Conservation (phyloP, 352 stramenopile species). For the Globisporangium echinulatum region DNA sequence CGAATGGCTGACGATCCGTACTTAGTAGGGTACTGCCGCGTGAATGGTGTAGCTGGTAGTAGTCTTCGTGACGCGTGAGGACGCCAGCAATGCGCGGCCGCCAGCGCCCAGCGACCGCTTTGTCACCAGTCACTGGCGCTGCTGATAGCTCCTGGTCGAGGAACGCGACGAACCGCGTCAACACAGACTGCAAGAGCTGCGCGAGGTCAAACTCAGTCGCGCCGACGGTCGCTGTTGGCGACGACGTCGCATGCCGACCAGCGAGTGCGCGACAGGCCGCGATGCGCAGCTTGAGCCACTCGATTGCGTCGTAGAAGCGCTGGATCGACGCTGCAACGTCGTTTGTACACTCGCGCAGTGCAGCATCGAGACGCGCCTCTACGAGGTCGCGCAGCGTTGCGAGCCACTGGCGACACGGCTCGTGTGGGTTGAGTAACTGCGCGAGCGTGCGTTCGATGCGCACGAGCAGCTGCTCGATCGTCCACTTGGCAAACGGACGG, state of each 20-base stretch:
- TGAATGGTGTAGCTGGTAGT: conserved; percentile 25
- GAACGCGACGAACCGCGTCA: conserved; percentile 22
- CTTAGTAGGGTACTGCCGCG: not conserved
- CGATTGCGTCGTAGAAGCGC: conserved; percentile 29
- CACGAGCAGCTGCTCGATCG: conserved; percentile 33
- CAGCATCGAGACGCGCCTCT: conserved; percentile 16
- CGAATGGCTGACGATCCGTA: conserved; percentile 17
- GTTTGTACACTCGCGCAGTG: conserved; percentile 4
- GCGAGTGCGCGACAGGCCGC: conserved; percentile 13
- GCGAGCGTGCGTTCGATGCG: conserved; percentile 26
- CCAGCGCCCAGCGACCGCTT: conserved; percentile 12
- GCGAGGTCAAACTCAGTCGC: conserved; percentile 46
- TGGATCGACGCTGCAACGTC: conserved; percentile 22
- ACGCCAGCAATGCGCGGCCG: conserved; percentile 14
- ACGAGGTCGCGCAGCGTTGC: conserved; percentile 28
- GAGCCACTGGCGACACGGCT: conserved; percentile 20
- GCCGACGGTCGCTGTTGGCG: conserved; percentile 16
- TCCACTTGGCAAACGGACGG: conserved; percentile 35
- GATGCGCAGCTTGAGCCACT: conserved; percentile 45
- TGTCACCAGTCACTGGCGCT: not conserved
- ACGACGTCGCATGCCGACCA: not conserved
- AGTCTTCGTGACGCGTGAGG: conserved; percentile 23
- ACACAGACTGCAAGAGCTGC: conserved; percentile 35
- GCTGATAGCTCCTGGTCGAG: not conserved
- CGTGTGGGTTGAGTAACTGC: conserved; percentile 13